Evolutionary conservation across 2,329 filamentous ascomycete species (phyloP).

Genomic region (Fusarium napiforme): DNA sequence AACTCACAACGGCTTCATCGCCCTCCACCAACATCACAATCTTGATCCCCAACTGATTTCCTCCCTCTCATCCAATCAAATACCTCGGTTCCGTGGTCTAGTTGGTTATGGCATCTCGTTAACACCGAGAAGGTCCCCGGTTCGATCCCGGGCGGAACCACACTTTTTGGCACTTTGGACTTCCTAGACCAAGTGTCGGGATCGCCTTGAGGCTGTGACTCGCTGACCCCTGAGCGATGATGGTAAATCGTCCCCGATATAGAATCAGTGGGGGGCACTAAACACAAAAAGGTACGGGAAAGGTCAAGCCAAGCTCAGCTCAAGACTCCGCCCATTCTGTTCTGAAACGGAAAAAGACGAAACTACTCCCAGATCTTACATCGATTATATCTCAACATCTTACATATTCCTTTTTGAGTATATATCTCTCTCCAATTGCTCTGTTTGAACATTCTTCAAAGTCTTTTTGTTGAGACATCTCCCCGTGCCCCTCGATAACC

Average conservation of each 20-base stretch:
- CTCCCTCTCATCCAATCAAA: not conserved
- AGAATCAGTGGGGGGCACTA: slow-evolving; percentile 18
- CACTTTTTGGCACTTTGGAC: not conserved
- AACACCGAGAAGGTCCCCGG: slow-evolving; percentile 23
- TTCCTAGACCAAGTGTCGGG: not conserved
- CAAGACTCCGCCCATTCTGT: slow-evolving; percentile 16
- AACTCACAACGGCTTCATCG: not conserved
- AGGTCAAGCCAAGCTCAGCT: slow-evolving; percentile 18
- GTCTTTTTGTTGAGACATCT: slow-evolving; percentile 3
- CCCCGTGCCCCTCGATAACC: slow-evolving; percentile 23
- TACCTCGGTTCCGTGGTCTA: slow-evolving; percentile 10
- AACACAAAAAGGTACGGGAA: not conserved
- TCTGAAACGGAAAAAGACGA: slow-evolving; percentile 16
- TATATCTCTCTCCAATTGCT: slow-evolving; percentile 12
- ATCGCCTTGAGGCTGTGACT: slow-evolving; percentile 14
- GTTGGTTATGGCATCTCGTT: slow-evolving; percentile 27
- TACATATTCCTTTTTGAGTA: not conserved
- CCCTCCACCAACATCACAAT: not conserved
- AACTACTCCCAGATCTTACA: slow-evolving; percentile 23
- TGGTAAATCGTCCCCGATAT: slow-evolving; percentile 17
- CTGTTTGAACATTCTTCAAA: not conserved
- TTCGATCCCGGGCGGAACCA: slow-evolving; percentile 21
- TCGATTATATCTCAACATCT: slow-evolving; percentile 2
- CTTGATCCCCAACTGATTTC: accelerated
- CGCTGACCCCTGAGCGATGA: slow-evolving; percentile 24